phyloP scores from a whole-genome alignment of 1,139 yeast genomes.

The Saccharomyces hybrid region DNA sequence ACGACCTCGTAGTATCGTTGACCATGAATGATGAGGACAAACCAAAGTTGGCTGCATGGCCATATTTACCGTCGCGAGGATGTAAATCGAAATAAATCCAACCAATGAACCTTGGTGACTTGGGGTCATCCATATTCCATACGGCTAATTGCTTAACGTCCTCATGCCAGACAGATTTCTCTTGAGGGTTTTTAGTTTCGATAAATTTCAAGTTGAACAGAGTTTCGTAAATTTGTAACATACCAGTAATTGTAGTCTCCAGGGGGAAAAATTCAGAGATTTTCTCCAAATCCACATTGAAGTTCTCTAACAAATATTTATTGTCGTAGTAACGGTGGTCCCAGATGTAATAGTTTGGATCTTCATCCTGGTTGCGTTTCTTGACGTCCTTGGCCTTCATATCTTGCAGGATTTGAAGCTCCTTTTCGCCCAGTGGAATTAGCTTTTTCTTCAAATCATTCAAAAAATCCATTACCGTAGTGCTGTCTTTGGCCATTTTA shows the following conservation, averaged over 20 bases:
- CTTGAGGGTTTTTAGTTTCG: conserved; percentile 38
- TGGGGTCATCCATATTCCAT: conserved; percentile 49
- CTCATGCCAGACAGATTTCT: conserved; percentile 56
- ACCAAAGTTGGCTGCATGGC: conserved; percentile 81
- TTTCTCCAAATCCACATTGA: conserved; percentile 61
- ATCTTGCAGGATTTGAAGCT: conserved; percentile 41
- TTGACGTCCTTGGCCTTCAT: conserved; percentile 50
- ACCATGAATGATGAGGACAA: conserved; percentile 54
- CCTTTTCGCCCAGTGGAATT: conserved; percentile 50
- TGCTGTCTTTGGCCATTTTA: conserved; percentile 68
- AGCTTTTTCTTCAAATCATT: conserved; percentile 53
- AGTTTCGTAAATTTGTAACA: conserved; percentile 63
- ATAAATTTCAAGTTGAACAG: conserved; percentile 62
- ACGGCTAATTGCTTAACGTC: conserved; percentile 73
- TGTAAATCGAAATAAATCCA: conserved; percentile 75
- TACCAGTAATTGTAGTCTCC: conserved; percentile 54
- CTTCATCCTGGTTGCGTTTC: conserved; percentile 37
- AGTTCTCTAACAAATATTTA: conserved; percentile 55
- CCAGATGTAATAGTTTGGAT: conserved; percentile 58
- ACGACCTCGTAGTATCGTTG: conserved; percentile 43
- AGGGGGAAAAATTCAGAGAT: conserved; percentile 76
- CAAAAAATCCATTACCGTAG: conserved; percentile 53
- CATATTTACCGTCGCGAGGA: conserved; percentile 80
- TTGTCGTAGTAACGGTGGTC: conserved; percentile 63
- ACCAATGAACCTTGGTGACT: conserved; percentile 57